phyloP scores from a whole-genome alignment of 2,329 filamentous ascomycete species.

The Cladosporium phlei region DNA sequence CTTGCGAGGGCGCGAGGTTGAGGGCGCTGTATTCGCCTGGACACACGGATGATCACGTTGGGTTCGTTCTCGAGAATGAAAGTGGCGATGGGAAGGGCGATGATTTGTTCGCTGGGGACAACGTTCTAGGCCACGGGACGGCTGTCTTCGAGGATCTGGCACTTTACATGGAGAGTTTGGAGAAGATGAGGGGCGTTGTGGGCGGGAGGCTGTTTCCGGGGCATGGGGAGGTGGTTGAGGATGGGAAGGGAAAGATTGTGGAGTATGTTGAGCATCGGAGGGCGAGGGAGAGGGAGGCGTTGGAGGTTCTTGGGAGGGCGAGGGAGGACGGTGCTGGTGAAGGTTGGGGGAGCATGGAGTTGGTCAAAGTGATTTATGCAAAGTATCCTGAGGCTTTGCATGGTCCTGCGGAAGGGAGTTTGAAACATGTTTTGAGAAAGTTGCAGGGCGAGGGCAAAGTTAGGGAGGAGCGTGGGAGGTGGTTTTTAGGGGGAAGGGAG shows the following conservation, averaged over 20 bases:
- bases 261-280: conserved; percentile 82
- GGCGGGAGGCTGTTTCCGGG: conserved; percentile 74
- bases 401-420: conserved; percentile 67
- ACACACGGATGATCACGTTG: conserved; percentile 79
- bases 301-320: conserved; percentile 52
- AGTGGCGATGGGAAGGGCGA: conserved; percentile 43
- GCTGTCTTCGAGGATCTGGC: conserved; percentile 76
- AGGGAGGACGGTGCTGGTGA: conserved; percentile 17
- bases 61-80: conserved; percentile 68
- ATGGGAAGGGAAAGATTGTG: conserved; percentile 65
- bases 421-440: conserved; percentile 76
- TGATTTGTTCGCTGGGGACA: conserved; percentile 90
- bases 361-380: conserved; percentile 84
- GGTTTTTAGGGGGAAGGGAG: conserved; percentile 30
- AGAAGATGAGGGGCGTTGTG: conserved; percentile 63
- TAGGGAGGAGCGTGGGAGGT: conserved; percentile 28
- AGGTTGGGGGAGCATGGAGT: conserved; percentile 66
- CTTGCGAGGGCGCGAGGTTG: conserved; percentile 59
- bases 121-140: conserved; percentile 81
- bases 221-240: conserved; percentile 73
- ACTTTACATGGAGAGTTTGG: conserved; percentile 64
- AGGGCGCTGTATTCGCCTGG: conserved; percentile 65
- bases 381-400: conserved; percentile 73
- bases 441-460: conserved; percentile 69
- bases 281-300: conserved; percentile 72